These are phyloP conservation scores for Nicotiana attenuata DNA, from an alignment of 257 asterid species.

Conservation along the genomic window DNA sequence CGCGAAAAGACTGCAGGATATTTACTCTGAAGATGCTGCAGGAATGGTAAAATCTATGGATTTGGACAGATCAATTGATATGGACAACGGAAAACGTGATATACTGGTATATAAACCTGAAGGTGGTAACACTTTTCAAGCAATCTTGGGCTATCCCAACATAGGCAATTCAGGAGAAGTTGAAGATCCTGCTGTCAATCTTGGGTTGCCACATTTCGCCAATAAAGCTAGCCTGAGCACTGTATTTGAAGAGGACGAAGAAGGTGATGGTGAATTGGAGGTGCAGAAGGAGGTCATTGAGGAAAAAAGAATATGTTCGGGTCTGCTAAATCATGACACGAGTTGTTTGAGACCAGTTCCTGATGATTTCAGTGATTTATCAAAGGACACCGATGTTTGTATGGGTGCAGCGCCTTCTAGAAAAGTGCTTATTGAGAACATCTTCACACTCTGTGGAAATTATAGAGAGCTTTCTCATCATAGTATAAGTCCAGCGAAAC, in stretches of 20 bases:
- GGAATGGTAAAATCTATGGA: slow-evolving; percentile 98
- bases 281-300: slow-evolving; percentile 78
- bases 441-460: slow-evolving; percentile 64
- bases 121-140: slow-evolving; percentile 10
- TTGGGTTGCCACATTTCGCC: slow-evolving; percentile 21
- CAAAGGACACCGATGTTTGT: slow-evolving; percentile 20
- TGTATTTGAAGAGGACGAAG: slow-evolving; percentile 78
- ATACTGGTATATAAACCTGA: slow-evolving; percentile 25
- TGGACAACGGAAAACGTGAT: slow-evolving; percentile 42
- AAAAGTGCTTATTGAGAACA: slow-evolving; percentile 49
- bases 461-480: slow-evolving; percentile 46
- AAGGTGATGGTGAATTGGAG: slow-evolving; percentile 53
- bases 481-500: slow-evolving; percentile 17
- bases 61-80: slow-evolving; percentile 62
- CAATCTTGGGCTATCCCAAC: slow-evolving; percentile 23
- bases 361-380: slow-evolving; percentile 9
- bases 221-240: slow-evolving; percentile 59
- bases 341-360: background rate
- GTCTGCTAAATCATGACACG: background rate
- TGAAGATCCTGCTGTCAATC: slow-evolving; percentile 17
- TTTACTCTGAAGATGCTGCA: slow-evolving; percentile 51
- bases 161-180: slow-evolving; percentile 31
- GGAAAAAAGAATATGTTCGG: slow-evolving; percentile 47
- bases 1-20: slow-evolving; percentile 49
- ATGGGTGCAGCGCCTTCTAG: slow-evolving; percentile 39